Evolutionary conservation across 495 filamentous ascomycete genomes (phyloP).

Genomic region (Penicillium macrosclerotiorum): DNA sequence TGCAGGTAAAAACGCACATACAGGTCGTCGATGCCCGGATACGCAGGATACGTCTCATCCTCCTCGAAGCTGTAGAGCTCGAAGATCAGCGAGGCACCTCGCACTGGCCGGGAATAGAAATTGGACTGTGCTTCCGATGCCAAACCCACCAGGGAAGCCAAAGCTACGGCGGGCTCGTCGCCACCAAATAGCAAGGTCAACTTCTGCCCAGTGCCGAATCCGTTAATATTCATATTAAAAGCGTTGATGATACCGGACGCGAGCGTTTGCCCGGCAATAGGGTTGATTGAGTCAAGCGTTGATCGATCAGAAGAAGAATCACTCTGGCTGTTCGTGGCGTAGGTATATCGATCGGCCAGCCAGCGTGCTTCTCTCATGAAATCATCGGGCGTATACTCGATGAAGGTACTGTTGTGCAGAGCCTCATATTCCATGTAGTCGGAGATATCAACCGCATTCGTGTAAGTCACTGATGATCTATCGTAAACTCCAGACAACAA

Average conservation of each 20-base stretch:
- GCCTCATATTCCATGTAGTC: slow-evolving; percentile 73
- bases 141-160: slow-evolving; percentile 69
- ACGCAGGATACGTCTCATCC: slow-evolving; percentile 39
- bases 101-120: slow-evolving; percentile 69
- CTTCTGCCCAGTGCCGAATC: slow-evolving; percentile 41
- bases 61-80: slow-evolving; percentile 66
- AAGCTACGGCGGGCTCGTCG: slow-evolving; percentile 68
- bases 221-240: slow-evolving; percentile 50
- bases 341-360: slow-evolving; percentile 67
- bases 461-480: slow-evolving; percentile 46
- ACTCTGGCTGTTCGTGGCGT: slow-evolving; percentile 59
- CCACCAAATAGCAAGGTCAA: slow-evolving; percentile 67
- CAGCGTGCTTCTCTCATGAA: slow-evolving; percentile 57
- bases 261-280: slow-evolving; percentile 65
- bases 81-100: slow-evolving; percentile 66
- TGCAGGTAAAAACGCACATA: slow-evolving; percentile 74
- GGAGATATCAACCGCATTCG: slow-evolving; percentile 59
- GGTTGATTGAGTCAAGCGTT: slow-evolving; percentile 43
- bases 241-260: slow-evolving; percentile 58
- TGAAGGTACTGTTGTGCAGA: slow-evolving; percentile 67
- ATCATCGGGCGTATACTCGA: slow-evolving; percentile 47
- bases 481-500: slow-evolving; percentile 36
- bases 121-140: slow-evolving; percentile 46
- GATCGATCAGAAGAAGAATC: slow-evolving; percentile 35
- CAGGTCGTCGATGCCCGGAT: slow-evolving; percentile 55